Base-by-base conservation (phyloP, 805 yeast species). In the Suhomyces xylopsoci region DNA sequence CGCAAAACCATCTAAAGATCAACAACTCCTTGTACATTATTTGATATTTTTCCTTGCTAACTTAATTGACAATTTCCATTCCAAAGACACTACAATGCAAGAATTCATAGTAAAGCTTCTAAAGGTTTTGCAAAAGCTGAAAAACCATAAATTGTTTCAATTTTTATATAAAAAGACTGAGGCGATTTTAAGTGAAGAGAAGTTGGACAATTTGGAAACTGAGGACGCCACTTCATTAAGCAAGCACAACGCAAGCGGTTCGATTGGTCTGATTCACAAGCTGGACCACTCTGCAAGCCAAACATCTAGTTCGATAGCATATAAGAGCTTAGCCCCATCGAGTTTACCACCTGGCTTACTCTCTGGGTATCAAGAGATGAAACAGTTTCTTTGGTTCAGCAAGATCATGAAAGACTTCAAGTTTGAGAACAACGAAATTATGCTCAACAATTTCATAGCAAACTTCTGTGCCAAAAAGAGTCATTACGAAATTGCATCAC, bases 371-470 rank as follows among this genome's bases (percentile, higher is more conserved):
- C 51, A 38, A 38, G 46, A 55, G 8, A 48, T 67, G 45, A 69
- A 64, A 51, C 62, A 63, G 51, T 61, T 58, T 36, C 52, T 67
- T 34, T 71, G 74, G 76, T 56, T 71, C 43, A 55, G 60, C 51
- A 46, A 55, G 7, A 57, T 59, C 15, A 63, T 69, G 55, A 59
- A 51, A 41, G 53, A 47, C 12, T 70, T 71, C 68, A 58, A 55
- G 36, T 58, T 65, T 48, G 49, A 52, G 41, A 51, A 56, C 36
- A 53, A 56, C 10, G 57, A 54, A 4, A 15, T 24, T 8, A 54
- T 66, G 36, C 46, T 58, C 17, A 48, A 53, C n/a, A 45, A 51
- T 28, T 58, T 52, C 44, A 48, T 53, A 40, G 41, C 44, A 42
- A 41, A 55, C 48, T 54, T 58, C 50, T 25, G 36, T 19, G 41